Evolutionary conservation across 306 rosid genomes (phyloP), one percentile per base, ranked within the genome.

Genomic region (Vigna hirtella): DNA sequence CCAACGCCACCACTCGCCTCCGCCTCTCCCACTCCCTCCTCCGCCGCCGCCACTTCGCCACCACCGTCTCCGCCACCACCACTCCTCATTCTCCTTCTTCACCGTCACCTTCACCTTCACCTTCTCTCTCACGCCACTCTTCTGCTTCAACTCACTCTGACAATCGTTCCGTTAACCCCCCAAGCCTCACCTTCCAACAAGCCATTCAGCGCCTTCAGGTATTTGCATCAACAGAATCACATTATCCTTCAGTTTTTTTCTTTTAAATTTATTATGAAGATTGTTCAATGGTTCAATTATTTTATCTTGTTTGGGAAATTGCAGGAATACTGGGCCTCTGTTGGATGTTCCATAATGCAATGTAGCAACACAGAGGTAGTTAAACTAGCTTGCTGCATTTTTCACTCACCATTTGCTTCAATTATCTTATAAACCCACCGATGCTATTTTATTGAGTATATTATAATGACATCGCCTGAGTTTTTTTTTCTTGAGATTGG

Each of bases 181-280:
- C 96, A 0, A 85, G 79, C 49, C 93, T 90, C 28, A 90, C 92
- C 66, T 94, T 94, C 66, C 98, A 94, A 67, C 97, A 92, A 90
- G 97, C 97, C 74, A 88, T 94, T 88, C 98, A 92, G 73, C 92
- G 97, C 66, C 98, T 94, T 77, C 98, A 94, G 98, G 98, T 92
- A 64, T 45, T 12, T 5, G 2, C 65, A 7, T 1, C 0, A 13
- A 20, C 1, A 8, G 1, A 40, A 40, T 42, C 13, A 16, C 70
- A 65, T 66, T 38, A 22, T 28, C 76, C 65, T 30, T 66, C 22
- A 1, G 7, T 26, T 5, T 9, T 24, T 57, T 16, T 24, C 47
- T 42, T 42, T 42, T 9, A 9, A 42, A 9, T 42, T 1, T 42
- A 3, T 3, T 4, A 0, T 3, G 5, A 50, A 50, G 9, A 50